phyloP scores from a whole-genome alignment of 1,139 yeast species.

The Candida smagusa region DNA sequence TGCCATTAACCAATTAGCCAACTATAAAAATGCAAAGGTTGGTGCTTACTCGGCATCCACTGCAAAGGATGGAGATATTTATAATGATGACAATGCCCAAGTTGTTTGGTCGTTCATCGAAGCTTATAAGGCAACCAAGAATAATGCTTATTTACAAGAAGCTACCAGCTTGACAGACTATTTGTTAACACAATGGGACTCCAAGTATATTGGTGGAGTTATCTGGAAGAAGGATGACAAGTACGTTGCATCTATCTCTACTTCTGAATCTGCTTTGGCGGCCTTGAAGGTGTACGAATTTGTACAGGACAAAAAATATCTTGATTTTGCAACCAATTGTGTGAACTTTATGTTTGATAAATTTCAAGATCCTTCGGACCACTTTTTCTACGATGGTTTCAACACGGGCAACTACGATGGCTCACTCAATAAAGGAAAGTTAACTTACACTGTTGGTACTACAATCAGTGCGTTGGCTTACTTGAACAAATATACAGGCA shows the following conservation, averaged over 20 bases:
- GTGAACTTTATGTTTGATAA: conserved; percentile 24
- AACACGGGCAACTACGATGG: conserved; percentile 8
- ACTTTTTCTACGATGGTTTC: conserved; percentile 31
- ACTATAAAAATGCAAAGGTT: conserved; percentile 9
- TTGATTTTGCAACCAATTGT: conserved; percentile 22
- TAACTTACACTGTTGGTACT: conserved; percentile 36
- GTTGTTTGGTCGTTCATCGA: conserved; percentile 29
- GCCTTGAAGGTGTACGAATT: conserved; percentile 25
- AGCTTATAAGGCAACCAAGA: conserved; percentile 19
- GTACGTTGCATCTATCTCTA: conserved; percentile 36
- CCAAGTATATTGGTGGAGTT: conserved; percentile 26
- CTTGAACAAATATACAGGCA: conserved; percentile 12
- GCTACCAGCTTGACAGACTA: conserved; percentile 21
- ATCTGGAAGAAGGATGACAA: conserved; percentile 25
- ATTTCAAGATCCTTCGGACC: conserved; percentile 26
- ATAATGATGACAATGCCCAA: conserved; percentile 37
- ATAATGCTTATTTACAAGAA: conserved; percentile 15
- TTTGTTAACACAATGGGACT: conserved; percentile 17
- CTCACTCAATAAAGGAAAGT: conserved; percentile 27
- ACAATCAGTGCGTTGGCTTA: conserved; percentile 32
- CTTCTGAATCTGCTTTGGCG: conserved; percentile 33
- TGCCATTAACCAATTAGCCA: conserved; percentile 8
- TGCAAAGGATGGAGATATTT: conserved; percentile 27
- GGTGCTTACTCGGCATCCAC: conserved; percentile 35
- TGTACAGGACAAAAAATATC: conserved; percentile 15